Base-by-base conservation (phyloP, 345 rosid species). In the Linum lewisii region DNA sequence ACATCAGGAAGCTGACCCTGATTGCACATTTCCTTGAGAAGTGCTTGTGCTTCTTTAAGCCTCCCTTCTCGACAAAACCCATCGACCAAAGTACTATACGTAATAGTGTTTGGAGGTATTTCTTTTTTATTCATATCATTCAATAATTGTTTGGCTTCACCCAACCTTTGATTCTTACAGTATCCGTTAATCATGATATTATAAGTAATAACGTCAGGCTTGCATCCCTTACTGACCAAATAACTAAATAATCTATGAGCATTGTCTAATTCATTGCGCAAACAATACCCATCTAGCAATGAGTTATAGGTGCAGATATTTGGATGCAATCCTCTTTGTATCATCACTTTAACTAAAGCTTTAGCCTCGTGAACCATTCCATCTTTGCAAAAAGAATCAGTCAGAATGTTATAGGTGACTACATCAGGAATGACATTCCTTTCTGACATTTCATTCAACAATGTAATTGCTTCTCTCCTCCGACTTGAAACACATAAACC, bases 331-430 rank as follows among this genome's bases (percentile, higher is more conserved):
- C 23, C 25, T n/a, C 4, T 19, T 9, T 19, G 25, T 24, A 63
- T 10, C 66, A 63, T 63, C 19, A 1, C 5, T 15, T 63, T 22
- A 18, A 53, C 6, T 14, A 29, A 4, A 63, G 29, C 11, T 20
- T 24, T 21, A 24, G 66, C 66, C 50, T 63, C 59, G 4, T 6
- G 15, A 21, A 63, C 16, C 36, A 15, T 52, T 21, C 56, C 56
- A 15, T 52, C 56, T 21, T 52, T 52, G 24, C 56, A 52, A 21
- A 19, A 52, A 20, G 24, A 19, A 52, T 52, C 56, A 21, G 21
- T 21, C 23, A 52, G 3, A 15, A 52, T 24, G 25, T 4, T 52
- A 9, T 3, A 52, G 22, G 10, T 52, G 8, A 52, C 56, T 10
- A 21, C 56, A 52, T 52, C 15, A 4, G 24, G 24, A 2, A 21